Base-by-base conservation (phyloP, 2,329 filamentous ascomycete species). In the Epichloe sibirici region DNA sequence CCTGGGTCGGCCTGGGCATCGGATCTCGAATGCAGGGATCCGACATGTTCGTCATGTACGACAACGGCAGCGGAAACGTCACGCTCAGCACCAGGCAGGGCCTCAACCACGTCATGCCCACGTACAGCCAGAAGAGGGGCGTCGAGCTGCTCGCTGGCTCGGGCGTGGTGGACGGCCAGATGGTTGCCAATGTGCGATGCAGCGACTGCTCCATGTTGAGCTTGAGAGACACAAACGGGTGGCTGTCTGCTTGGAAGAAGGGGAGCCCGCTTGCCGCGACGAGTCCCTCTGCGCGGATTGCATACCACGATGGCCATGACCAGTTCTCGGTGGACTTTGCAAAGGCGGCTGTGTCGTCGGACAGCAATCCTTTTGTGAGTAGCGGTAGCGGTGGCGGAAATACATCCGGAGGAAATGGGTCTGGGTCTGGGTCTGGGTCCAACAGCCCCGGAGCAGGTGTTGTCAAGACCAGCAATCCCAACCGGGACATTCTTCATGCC, bases 11-110 rank as follows among this genome's bases (percentile, higher is more conserved):
- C 8, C 68, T 84, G 17, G 82, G 78, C 34, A 78, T 77, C 35
- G 82, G 82, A 45, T 58, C 61, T 0, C 54, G 57, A 43, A 85
- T 85, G 82, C 42, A 62, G 13, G 76, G 73, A 35, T 64, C 81
- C 48, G 76, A 81, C 62, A 82, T 85, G 53, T 83, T 85, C 61
- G 57, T 85, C 60, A 71, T 84, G 57, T 85, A 85, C 63, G 66
- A 76, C 45, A 72, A 81, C 57, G 78, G 78, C 54, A 57, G 59
- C 3, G 75, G 76, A 55, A 83, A 84, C 60, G 71, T 85, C 25
- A 85, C 82, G 1, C 62, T 85, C 51, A 83, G 80, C 56, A 73
- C 80, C 1, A 76, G 82, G 23, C 59, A 63, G 3, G 78, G 74
- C 34, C 66, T 59, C 0, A 71, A 71, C 7, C 70, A 83, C 57